Evolutionary conservation across 78 protist genomes (phyloP), one percentile per base, ranked within the genome.

Genomic region (Dictyostelium citrinum): DNA sequence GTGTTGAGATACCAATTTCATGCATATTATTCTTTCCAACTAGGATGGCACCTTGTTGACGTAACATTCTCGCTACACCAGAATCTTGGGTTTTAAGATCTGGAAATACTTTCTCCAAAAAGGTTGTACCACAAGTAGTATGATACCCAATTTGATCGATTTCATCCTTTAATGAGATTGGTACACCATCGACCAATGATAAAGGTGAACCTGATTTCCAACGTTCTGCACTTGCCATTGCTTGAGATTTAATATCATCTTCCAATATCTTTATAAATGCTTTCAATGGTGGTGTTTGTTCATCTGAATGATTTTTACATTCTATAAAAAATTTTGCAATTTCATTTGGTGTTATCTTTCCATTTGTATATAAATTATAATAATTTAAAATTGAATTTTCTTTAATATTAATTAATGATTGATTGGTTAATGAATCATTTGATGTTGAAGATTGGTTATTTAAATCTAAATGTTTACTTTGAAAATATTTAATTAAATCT

Each of bases 11-110:
- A 61, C 97, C 98, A 35, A 97, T 64, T 72, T 96, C 97, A 64
- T 97, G 96, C 98, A 97, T 94, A 84, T 97, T 97, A n/a, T 91
- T 85, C 84, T 97, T 97, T 31, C 97, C 98, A 37, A 91, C 71
- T 16, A 96, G 51, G 12, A 97, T 61, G 3, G 91, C 90, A 29
- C 98, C 97, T 8, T 35, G 29, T 11, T 83, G 41, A 27, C 83
- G 61, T 27, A 95, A 7, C 27, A 27, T 39, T 14, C n/a, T 82
- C 2, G 55, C 90, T 6, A 74, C 90, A 41, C 45, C 37, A 20
- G 92, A 61, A 79, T 95, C 91, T n/a, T 22, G 12, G 4, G 35
- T 68, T 75, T 75, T 75, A 22, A 17, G 33, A 1, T 1, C 10
- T 27, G 33, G 58, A 35, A 20, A 55, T 22, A 5, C 9, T 29